Conservation (phyloP, 2,329 filamentous ascomycete genomes). For the Biscogniauxia mediterranea region DNA sequence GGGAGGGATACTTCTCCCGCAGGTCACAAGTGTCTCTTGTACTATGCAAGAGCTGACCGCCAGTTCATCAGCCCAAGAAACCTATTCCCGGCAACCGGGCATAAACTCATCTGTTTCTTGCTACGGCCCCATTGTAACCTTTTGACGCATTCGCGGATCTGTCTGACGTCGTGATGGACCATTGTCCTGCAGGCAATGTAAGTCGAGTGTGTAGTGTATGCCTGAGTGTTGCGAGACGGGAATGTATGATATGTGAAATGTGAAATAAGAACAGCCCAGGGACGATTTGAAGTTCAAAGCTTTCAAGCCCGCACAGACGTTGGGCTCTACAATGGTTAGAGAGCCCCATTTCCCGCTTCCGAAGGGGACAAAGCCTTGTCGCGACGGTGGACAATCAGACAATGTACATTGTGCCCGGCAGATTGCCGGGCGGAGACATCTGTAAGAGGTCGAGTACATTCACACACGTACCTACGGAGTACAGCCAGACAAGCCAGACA, state of each 20-base stretch:
- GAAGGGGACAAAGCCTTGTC: conserved; percentile 27
- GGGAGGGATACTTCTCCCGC: conserved; percentile 19
- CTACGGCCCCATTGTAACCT: conserved; percentile 10
- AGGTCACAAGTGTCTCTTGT: conserved; percentile 22
- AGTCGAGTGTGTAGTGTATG: not conserved
- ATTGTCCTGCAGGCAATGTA: conserved; percentile 24
- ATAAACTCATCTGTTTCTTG: conserved; percentile 13
- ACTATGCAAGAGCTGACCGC: conserved; percentile 44
- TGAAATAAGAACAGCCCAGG: conserved; percentile 11
- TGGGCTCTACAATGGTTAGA: conserved; percentile 25
- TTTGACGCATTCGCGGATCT: conserved; percentile 11
- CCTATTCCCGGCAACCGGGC: conserved; percentile 29
- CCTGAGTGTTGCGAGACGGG: not conserved
- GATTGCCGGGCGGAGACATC: conserved; percentile 20
- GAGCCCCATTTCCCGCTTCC: conserved; percentile 29
- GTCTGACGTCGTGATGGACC: conserved; percentile 1
- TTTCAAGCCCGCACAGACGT: conserved; percentile 34
- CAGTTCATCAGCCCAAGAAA: conserved; percentile 42
- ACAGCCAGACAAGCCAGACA: no score
- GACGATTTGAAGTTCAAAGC: conserved; percentile 15
- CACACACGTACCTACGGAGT: no score
- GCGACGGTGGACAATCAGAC: conserved; percentile 16
- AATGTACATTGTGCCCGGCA: conserved; percentile 20
- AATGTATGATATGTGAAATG: conserved; percentile 22
- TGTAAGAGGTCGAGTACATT: conserved; percentile 14